Base-by-base conservation (phyloP, 2,329 filamentous ascomycete species). In the Neocucurbitaria cava region DNA sequence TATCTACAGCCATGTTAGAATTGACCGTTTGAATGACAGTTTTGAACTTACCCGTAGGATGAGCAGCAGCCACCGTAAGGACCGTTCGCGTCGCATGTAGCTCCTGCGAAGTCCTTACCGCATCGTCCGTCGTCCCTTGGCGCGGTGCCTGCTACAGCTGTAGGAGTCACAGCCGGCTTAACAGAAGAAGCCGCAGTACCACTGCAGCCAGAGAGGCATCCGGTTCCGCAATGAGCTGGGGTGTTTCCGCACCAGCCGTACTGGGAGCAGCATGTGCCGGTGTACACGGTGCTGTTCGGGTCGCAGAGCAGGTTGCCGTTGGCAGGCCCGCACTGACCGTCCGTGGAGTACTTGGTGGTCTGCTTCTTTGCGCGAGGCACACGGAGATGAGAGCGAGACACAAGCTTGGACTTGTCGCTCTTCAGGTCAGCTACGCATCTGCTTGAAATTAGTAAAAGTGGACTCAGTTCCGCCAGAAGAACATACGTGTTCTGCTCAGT, bases 191-290 rank as follows among this genome's bases (percentile, higher is more conserved):
- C 43, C 9, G 48, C 35, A 23, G 46, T 46, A n/a, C 36, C 51
- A 26, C 49, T 59, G 64, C 73, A 76, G 39, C 71, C 72, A 15
- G 73, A 76, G 7, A 69, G 52, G 46, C 73, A 77, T 10, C 74
- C 74, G 23, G 64, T 66, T 33, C 68, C 76, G 57, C 75, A 77
- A 56, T 77, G 73, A 24, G 67, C 74, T n/a, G 71, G 45, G 33
- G 75, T 76, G 54, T 73, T 73, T 61, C 79, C 80, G 56, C 80
- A 82, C 75, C 74, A 76, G 43, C 73, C 72, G 54, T 77, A 75
- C 59, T 70, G 64, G 39, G 77, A 79, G 65, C 80, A 82, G 61
- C 80, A 82, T 28, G 72, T 69, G 36, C 79, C 80, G 2, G 62
- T 73, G 67, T 82, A 81, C 11, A 68, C 71, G 5, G 68, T 78